Evolutionary conservation across 2,329 filamentous ascomycete species (phyloP).

Genomic region (Alternaria burnsii): DNA sequence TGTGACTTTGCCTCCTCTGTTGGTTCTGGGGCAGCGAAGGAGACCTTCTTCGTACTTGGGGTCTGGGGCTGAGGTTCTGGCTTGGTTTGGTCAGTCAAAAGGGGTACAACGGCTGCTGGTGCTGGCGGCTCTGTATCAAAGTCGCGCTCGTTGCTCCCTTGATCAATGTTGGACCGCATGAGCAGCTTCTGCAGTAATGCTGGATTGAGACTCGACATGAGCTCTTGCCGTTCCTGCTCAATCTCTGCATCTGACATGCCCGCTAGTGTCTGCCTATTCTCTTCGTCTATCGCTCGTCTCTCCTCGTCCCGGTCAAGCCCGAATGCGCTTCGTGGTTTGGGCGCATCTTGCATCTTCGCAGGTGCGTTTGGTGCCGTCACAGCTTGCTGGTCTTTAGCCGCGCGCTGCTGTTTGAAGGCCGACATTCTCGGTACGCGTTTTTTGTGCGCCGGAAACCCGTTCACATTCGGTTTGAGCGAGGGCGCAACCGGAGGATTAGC

Average conservation of each 20-base stretch:
- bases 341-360: constrained; percentile 19
- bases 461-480: constrained; percentile 62
- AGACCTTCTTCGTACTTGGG: constrained; percentile 43
- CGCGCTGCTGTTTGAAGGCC: constrained; percentile 78
- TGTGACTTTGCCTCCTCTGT: constrained; percentile 13
- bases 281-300: constrained; percentile 76
- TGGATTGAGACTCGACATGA: constrained; percentile 80
- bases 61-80: constrained; percentile 19
- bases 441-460: constrained; percentile 89
- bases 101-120: constrained; percentile 2
- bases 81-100: constrained; percentile 21
- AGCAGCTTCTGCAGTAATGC: constrained; percentile 79
- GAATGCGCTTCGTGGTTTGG: constrained; percentile 23
- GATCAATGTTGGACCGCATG: constrained; percentile 77
- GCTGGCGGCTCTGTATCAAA: constrained; percentile 28
- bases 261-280: constrained; percentile 78
- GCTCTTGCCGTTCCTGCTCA: constrained; percentile 77
- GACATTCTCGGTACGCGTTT: constrained; percentile 73
- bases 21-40: constrained; percentile 38
- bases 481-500: constrained; percentile 71
- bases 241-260: constrained; percentile 86
- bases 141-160: constrained; percentile 59
- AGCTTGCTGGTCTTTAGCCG: constrained; percentile 39
- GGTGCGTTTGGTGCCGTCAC: constrained; percentile 16
- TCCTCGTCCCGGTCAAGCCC: constrained; percentile 61